These are phyloP conservation scores for Cydonia oblonga DNA, from an alignment of 331 rosid genomes.

Conservation along the genomic window DNA sequence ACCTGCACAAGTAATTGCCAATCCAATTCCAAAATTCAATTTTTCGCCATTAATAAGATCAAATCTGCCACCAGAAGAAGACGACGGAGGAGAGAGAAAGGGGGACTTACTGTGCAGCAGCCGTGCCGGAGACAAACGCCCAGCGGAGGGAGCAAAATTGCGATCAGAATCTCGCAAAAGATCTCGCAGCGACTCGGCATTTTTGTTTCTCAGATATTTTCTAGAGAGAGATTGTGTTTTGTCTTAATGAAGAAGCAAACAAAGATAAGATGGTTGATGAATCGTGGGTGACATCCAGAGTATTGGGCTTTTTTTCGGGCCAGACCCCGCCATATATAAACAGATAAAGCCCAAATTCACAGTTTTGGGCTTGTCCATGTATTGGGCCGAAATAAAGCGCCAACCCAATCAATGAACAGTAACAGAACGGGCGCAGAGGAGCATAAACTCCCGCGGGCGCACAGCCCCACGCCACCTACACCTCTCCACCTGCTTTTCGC, in stretches of 20 bases:
- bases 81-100: background rate
- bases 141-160: slow-evolving; percentile 70
- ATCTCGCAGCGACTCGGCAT: slow-evolving; percentile 65
- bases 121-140: slow-evolving; percentile 90
- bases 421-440: too few species aligned
- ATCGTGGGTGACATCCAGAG: too few species aligned
- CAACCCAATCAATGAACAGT: background rate
- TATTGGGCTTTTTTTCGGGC: background rate
- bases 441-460: background rate
- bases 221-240: background rate
- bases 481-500: background rate
- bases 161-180: slow-evolving; percentile 67
- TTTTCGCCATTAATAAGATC: background rate
- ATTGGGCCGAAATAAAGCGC: background rate
- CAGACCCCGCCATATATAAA: background rate
- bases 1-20: slow-evolving; percentile 30
- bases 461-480: background rate
- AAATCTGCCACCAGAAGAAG: background rate
- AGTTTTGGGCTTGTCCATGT: background rate
- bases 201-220: background rate
- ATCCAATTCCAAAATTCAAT: background rate
- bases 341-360: background rate
- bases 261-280: background rate
- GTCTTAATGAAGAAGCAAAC: background rate
- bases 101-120: slow-evolving; percentile 64